Percentiles rank a stretch among this genome's conserved stretches.
Conservation (phyloP, 495 filamentous ascomycete species). For the Trichoderma erinaceum region DNA sequence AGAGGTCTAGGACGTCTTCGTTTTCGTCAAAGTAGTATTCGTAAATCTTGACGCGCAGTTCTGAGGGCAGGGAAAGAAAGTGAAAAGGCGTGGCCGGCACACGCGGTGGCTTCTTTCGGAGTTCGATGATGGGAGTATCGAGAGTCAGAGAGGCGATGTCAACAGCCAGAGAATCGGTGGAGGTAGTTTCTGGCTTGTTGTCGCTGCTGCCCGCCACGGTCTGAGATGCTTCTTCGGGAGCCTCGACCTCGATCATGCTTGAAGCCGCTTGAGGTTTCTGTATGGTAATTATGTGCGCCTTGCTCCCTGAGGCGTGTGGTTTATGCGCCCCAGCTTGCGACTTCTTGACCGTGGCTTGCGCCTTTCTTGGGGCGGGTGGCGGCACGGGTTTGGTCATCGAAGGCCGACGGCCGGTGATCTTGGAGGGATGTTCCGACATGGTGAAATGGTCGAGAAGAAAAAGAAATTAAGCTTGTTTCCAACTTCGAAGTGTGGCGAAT, state of each 20-base stretch:
- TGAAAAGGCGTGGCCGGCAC: constrained; percentile 46
- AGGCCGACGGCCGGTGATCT: not conserved
- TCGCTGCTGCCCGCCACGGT: constrained; percentile 19
- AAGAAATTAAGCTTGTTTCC: not conserved
- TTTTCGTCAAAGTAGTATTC: constrained; percentile 45
- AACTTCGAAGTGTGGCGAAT: not conserved
- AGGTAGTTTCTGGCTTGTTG: constrained; percentile 26
- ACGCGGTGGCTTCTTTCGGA: constrained; percentile 23
- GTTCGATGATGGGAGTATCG: constrained; percentile 20
- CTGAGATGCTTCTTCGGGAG: constrained; percentile 24
- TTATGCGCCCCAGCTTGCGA: constrained; percentile 7
- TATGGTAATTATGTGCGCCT: constrained; percentile 24
- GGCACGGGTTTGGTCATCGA: constrained; percentile 36
- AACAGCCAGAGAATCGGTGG: constrained; percentile 30
- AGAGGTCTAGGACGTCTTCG: constrained; percentile 59
- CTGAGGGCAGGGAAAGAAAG: constrained; percentile 71
- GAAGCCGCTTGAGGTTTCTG: constrained; percentile 26
- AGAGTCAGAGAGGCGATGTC: constrained; percentile 31
- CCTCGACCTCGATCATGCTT: not conserved
- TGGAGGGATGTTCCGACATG: constrained; percentile 1
- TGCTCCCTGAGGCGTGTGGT: not conserved
- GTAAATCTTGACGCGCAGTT: constrained; percentile 70
- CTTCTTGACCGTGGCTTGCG: constrained; percentile 26
- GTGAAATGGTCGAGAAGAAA: not conserved
- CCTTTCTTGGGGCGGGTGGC: not conserved